phyloP scores from a whole-genome alignment of 2,329 filamentous ascomycete genomes.

The Stagonosporopsis vannaccii region DNA sequence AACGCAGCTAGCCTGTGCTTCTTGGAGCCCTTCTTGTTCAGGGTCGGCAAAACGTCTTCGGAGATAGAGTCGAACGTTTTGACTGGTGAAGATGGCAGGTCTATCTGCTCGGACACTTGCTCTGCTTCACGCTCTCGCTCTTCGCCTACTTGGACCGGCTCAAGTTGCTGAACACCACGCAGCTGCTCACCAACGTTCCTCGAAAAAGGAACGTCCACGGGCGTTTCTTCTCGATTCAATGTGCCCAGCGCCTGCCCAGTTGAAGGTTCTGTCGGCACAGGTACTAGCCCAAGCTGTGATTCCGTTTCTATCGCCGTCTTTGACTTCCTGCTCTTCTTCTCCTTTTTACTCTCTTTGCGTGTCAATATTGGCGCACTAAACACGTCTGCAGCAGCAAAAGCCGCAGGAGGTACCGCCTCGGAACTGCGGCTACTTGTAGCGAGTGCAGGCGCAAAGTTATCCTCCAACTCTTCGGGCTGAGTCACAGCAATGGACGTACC shows the following conservation, averaged over 20 bases:
- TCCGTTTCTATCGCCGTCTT: background rate
- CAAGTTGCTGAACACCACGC: background rate
- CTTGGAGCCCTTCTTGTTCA: constrained; percentile 49
- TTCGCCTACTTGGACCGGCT: background rate
- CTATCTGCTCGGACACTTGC: background rate
- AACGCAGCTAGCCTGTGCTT: constrained; percentile 46
- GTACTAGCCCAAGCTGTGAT: background rate
- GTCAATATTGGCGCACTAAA: constrained; percentile 23
- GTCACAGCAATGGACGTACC: background rate
- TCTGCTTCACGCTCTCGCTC: background rate
- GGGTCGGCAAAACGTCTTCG: constrained; percentile 23
- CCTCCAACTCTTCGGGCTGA: background rate
- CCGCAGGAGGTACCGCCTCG: constrained; percentile 15
- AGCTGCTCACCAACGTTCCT: background rate
- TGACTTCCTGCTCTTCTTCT: constrained; percentile 39
- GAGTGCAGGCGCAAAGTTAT: background rate
- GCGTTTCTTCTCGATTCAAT: background rate
- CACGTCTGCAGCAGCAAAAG: constrained; percentile 12
- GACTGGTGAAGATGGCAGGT: background rate
- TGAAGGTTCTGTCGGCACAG: background rate
- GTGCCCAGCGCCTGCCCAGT: background rate
- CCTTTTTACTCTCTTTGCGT: constrained; percentile 40
- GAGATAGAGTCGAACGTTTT: constrained; percentile 20
- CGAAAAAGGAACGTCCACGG: background rate
- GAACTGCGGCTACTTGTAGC: background rate